Conservation (phyloP, 2,329 filamentous ascomycete genomes). For the Clathrospora elynae region DNA sequence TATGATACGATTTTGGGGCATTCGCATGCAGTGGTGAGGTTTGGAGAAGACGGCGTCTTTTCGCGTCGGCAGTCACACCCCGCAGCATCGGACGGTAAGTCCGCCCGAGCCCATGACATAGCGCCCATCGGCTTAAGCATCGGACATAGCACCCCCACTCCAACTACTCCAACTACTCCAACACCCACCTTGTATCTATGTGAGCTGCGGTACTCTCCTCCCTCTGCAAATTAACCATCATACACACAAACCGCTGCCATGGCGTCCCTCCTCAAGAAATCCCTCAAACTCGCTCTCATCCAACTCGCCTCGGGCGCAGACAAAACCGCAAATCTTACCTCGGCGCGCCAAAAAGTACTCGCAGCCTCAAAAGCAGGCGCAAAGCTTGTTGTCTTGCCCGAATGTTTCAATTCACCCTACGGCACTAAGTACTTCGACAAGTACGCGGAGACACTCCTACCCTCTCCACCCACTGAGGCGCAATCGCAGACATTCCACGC, state of each 20-base stretch:
- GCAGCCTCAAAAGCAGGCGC: slow-evolving; percentile 77
- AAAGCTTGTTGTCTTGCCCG: slow-evolving; percentile 86
- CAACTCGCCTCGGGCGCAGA: slow-evolving; percentile 65
- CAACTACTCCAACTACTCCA: slow-evolving; percentile 11
- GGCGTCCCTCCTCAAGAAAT: slow-evolving; percentile 44
- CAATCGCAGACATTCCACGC: slow-evolving; percentile 86
- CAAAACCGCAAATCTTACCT: slow-evolving; percentile 81
- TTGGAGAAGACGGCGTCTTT: neutral
- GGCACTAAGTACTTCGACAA: slow-evolving; percentile 87
- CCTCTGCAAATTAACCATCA: neutral
- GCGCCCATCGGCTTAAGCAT: slow-evolving; percentile 6
- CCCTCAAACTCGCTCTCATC: slow-evolving; percentile 48
- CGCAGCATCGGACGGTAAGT: slow-evolving; percentile 6
- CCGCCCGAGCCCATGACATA: slow-evolving; percentile 9
- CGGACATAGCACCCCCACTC: slow-evolving; percentile 11
- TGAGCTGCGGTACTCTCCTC: neutral
- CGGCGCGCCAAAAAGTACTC: slow-evolving; percentile 80
- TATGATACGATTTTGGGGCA: too few relatives aligned
- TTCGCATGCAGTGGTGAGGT: neutral
- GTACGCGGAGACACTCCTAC: slow-evolving; percentile 87
- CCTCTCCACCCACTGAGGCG: slow-evolving; percentile 71
- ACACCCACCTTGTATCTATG: neutral
- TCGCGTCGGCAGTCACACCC: slow-evolving; percentile 6
- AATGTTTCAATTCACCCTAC: slow-evolving; percentile 99
- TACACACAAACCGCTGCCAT: slow-evolving; percentile 13